Evolutionary conservation across 2,329 filamentous ascomycete species (phyloP), one percentile per base, ranked within the genome.

Genomic region (Coniochaeta hoffmannii): DNA sequence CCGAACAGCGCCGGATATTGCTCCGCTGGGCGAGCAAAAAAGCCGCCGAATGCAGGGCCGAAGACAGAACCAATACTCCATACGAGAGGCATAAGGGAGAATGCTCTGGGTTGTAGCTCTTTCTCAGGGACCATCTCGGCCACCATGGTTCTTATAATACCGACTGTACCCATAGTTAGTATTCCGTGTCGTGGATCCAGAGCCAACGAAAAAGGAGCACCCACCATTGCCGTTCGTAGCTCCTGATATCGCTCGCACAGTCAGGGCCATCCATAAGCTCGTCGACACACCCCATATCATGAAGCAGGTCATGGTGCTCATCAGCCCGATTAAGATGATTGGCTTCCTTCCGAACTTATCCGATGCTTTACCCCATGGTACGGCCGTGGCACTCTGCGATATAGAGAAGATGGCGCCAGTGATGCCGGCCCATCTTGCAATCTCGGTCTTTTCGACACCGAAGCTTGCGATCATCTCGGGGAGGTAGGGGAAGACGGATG

Each of bases 71-170:
- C 93, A 53, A 97, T 75, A 11, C 86, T 91, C 88, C 90, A 97
- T 31, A 83, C 89, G 15, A 97, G 73, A 4, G 93, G 93, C 92
- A 97, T 97, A 49, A 97, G 78, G 60, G 87, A 91, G 69, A 97
- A 97, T 0, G 94, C 94, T 53, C 85, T 78, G 0, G 93, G 92
- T 66, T 97, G 93, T 7, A 96, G 76, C 65, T 91, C 88, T 68
- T 82, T 90, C 68, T 94, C 85, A 0, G 90, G 89, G 1, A 96
- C 91, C 79, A 97, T 85, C 69, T 97, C 93, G 0, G 93, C 93
- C 2, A 97, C 91, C 74, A 94, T 90, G 15, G 90, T 96, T 61
- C 92, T 77, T 60, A 97, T 87, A 59, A 97, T 97, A 1, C 94
- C 89, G n/a, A 93, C 87, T 85, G 32, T n/a, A n/a, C 14, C 1